Percentiles rank a stretch among this genome's conserved stretches.
phyloP scores from a whole-genome alignment of 2,329 filamentous ascomycete genomes.

The Xylariaceae sp. region DNA sequence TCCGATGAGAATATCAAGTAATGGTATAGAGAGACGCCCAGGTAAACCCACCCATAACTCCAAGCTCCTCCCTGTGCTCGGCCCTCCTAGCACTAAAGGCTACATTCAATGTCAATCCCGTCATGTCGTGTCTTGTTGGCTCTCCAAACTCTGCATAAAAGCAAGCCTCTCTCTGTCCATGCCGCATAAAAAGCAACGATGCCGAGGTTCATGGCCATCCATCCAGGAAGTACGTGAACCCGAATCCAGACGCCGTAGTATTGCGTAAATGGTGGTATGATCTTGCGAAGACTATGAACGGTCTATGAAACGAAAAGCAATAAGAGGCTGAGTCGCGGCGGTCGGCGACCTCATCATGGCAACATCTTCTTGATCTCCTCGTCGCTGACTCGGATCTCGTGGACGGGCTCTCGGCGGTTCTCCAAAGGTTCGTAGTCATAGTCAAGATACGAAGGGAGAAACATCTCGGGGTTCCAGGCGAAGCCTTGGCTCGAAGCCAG shows the following conservation, averaged over 20 bases:
- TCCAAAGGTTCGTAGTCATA: constrained; percentile 78
- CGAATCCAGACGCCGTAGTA: constrained; percentile 44
- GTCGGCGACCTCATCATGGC: constrained; percentile 55
- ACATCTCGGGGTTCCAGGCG: constrained; percentile 86
- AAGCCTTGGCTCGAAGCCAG: constrained; percentile 82
- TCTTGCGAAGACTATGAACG: constrained; percentile 40
- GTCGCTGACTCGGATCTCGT: constrained; percentile 79
- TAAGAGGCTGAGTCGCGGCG: neutral
- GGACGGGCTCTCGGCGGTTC: constrained; percentile 76
- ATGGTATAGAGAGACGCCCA: constrained; percentile 24
- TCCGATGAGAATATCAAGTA: constrained; percentile 24
- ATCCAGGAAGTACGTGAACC: constrained; percentile 40
- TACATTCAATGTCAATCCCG: constrained; percentile 27
- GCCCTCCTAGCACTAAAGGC: constrained; percentile 3
- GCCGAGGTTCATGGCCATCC: constrained; percentile 34
- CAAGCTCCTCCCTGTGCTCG: constrained; percentile 15
- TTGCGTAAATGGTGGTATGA: constrained; percentile 41
- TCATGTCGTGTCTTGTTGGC: constrained; percentile 33
- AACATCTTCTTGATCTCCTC: constrained; percentile 75
- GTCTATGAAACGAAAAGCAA: constrained; percentile 39
- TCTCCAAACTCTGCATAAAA: constrained; percentile 29
- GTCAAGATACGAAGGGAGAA: constrained; percentile 79
- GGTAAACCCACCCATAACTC: constrained; percentile 20
- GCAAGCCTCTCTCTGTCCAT: constrained; percentile 23
- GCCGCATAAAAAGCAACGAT: constrained; percentile 32